These are phyloP conservation scores for Myxozyma geophila DNA, from an alignment of 805 yeast genomes.

Conservation along the genomic window DNA sequence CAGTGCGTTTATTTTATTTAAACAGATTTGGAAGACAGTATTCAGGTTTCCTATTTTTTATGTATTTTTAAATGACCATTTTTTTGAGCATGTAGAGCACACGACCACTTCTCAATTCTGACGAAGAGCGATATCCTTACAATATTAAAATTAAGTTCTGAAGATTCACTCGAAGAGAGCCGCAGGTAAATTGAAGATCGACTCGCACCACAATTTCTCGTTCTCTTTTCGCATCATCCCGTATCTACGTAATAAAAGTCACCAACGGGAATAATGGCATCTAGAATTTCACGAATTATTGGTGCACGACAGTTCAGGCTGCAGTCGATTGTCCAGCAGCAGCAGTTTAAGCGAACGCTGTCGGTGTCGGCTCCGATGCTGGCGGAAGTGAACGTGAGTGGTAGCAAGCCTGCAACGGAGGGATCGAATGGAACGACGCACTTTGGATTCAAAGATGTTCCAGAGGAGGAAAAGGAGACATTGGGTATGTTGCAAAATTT, in stretches of 20 bases:
- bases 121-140: too few species aligned
- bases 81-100: too few species aligned
- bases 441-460: conserved; percentile 87
- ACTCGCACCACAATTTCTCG: background rate
- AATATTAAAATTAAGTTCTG: too few species aligned
- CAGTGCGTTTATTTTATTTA: background rate
- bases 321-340: background rate
- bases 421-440: conserved; percentile 64
- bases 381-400: background rate
- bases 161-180: too few species aligned
- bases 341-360: background rate
- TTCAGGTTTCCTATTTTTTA: too few species aligned
- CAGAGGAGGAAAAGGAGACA: conserved; percentile 77
- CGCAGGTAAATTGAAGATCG: too few species aligned
- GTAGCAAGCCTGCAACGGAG: background rate
- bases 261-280: background rate
- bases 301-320: background rate
- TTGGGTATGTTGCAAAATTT: conserved; percentile 48
- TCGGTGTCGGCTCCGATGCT: background rate
- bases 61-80: too few species aligned
- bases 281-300: background rate
- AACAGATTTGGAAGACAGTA: too few species aligned
- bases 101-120: too few species aligned
- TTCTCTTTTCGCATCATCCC: too few species aligned
- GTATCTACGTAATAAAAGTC: too few species aligned